Percentiles rank a stretch among this genome's conserved stretches.
These are phyloP conservation scores for Schizothecium vesticola DNA, from an alignment of 495 filamentous ascomycete genomes.

Conservation along the genomic window DNA sequence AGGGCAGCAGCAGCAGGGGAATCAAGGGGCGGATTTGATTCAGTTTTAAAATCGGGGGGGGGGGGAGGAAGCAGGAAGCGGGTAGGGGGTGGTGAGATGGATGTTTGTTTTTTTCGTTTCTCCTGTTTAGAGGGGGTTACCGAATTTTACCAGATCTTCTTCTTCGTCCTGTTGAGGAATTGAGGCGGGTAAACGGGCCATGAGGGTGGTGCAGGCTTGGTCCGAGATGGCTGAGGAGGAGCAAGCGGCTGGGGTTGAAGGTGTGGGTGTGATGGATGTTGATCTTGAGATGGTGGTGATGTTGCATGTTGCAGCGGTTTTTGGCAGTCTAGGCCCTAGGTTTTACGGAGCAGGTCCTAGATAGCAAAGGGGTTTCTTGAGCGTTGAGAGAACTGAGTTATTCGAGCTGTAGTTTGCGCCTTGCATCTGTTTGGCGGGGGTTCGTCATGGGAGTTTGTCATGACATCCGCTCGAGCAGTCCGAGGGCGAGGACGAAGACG, in stretches of 20 bases:
- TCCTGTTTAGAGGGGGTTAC: constrained; percentile 6
- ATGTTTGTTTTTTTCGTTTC: constrained; percentile 10
- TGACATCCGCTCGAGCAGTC: not conserved
- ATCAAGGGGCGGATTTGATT: constrained; percentile 65
- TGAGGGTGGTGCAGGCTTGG: not conserved
- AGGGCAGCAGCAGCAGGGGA: constrained; percentile 53
- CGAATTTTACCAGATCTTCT: constrained; percentile 4
- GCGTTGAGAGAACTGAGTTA: not conserved
- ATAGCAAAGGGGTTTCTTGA: not conserved
- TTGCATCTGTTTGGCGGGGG: not conserved
- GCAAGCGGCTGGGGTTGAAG: not conserved
- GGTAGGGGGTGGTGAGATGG: constrained; percentile 1
- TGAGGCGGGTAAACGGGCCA: not conserved
- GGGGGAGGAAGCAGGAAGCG: not conserved
- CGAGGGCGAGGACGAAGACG: not conserved
- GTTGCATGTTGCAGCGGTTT: not conserved
- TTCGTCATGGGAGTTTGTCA: not conserved
- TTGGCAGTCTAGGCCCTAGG: not conserved
- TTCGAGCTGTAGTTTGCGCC: not conserved
- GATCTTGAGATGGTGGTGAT: not conserved
- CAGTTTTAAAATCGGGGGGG: constrained; percentile 57
- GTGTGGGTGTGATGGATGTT: not conserved
- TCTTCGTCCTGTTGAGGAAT: not conserved
- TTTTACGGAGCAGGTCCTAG: not conserved
- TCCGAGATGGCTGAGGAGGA: not conserved